Evolutionary conservation across 805 yeast species (phyloP).

Genomic region (Lipomyces oligophaga): DNA sequence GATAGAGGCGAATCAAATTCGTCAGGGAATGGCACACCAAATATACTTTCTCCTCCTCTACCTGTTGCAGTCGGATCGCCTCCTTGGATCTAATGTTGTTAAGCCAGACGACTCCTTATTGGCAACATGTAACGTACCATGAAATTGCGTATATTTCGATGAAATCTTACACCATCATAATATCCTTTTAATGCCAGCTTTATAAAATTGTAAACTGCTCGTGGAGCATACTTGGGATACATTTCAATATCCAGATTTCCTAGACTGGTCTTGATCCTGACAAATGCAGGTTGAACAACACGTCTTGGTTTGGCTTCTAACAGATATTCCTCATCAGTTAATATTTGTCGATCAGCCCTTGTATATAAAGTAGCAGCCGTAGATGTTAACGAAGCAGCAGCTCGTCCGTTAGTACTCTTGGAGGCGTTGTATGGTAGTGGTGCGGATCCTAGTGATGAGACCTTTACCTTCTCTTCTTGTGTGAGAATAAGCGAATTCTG

Average conservation of each 20-base stretch:
- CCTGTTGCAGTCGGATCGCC: slow-evolving; percentile 41
- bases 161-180: slow-evolving; percentile 35
- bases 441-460: neutral
- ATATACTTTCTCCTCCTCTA: slow-evolving; percentile 33
- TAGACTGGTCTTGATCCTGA: slow-evolving; percentile 32
- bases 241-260: slow-evolving; percentile 52
- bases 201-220: slow-evolving; percentile 47
- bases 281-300: slow-evolving; percentile 34
- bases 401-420: slow-evolving; percentile 31
- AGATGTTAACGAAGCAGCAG: slow-evolving; percentile 36
- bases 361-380: slow-evolving; percentile 35
- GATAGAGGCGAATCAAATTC: slow-evolving; percentile 57
- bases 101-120: neutral
- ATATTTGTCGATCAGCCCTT: slow-evolving; percentile 27
- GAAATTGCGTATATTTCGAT: slow-evolving; percentile 36
- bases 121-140: slow-evolving; percentile 26
- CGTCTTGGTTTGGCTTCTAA: slow-evolving; percentile 33
- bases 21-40: slow-evolving; percentile 36
- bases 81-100: slow-evolving; percentile 32
- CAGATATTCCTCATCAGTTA: slow-evolving; percentile 32
- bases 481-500: neutral
- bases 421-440: slow-evolving; percentile 21
- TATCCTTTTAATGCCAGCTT: slow-evolving; percentile 44
- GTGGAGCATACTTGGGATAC: slow-evolving; percentile 65
- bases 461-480: too few species aligned